These are phyloP conservation scores for Solanum gandarillasii DNA, from an alignment of 257 asterid species.

Conservation along the genomic window DNA sequence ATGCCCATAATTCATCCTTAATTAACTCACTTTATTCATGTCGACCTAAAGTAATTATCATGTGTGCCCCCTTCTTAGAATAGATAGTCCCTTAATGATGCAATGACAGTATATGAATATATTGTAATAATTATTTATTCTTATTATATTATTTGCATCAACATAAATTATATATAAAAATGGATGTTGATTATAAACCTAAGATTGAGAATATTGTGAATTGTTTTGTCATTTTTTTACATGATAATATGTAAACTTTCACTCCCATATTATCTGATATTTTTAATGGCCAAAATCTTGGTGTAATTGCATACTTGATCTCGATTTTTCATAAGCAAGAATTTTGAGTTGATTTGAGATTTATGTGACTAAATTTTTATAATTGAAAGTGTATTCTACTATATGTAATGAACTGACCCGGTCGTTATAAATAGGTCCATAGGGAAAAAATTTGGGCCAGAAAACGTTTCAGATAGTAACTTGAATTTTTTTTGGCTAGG, in stretches of 20 bases:
- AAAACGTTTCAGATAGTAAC: too few species aligned
- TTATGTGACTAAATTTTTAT: neutral
- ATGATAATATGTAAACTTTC: too few species aligned
- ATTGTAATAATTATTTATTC: neutral
- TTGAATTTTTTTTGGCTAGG: too few species aligned
- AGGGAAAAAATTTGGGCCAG: neutral
- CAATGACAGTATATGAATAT: too few species aligned
- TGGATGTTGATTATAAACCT: neutral
- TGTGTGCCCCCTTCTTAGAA: neutral
- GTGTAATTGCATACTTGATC: neutral
- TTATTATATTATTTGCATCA: neutral
- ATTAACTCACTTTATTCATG: neutral
- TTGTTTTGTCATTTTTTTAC: neutral
- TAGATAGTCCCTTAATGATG: neutral
- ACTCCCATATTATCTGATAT: neutral
- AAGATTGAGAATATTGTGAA: neutral
- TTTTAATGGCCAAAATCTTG: too few species aligned
- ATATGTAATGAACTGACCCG: neutral
- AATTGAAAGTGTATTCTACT: neutral
- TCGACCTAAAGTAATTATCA: neutral
- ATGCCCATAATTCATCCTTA: neutral
- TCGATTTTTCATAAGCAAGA: neutral
- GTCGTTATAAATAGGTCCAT: neutral
- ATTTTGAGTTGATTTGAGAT: neutral
- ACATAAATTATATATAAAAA: too few species aligned